phyloP scores from a whole-genome alignment of 2,329 filamentous ascomycete species.

The Dactylonectria macrodidyma region DNA sequence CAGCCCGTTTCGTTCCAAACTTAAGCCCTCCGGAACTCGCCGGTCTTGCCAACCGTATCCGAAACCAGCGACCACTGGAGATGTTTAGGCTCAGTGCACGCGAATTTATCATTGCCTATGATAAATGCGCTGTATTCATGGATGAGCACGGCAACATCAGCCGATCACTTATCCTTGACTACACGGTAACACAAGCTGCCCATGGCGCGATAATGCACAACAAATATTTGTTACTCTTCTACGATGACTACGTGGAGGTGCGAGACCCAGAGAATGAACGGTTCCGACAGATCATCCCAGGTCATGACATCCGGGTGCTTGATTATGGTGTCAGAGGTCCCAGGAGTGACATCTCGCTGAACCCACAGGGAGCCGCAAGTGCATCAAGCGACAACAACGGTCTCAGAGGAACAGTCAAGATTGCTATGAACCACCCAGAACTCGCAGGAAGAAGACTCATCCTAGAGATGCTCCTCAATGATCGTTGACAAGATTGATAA shows the following conservation, averaged over 20 bases:
- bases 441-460: slow-evolving; percentile 88
- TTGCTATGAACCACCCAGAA: slow-evolving; percentile 95
- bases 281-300: slow-evolving; percentile 92
- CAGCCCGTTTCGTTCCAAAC: slow-evolving; percentile 93
- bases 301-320: slow-evolving; percentile 88
- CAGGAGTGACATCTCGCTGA: slow-evolving; percentile 63
- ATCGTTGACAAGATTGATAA: slow-evolving; percentile 75
- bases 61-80: slow-evolving; percentile 86
- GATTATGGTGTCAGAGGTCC: slow-evolving; percentile 84
- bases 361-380: slow-evolving; percentile 54
- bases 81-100: slow-evolving; percentile 97
- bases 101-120: slow-evolving; percentile 94
- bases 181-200: slow-evolving; percentile 88
- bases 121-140: slow-evolving; percentile 95
- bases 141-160: slow-evolving; percentile 98
- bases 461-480: slow-evolving; percentile 92
- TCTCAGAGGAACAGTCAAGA: slow-evolving; percentile 86
- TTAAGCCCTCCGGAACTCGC: slow-evolving; percentile 83
- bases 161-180: slow-evolving; percentile 96
- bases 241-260: slow-evolving; percentile 96
- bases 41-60: slow-evolving; percentile 88
- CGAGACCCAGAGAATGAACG: slow-evolving; percentile 97
- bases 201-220: slow-evolving; percentile 90
- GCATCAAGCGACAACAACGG: slow-evolving; percentile 58
- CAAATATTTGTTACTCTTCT: slow-evolving; percentile 92